phyloP scores from a whole-genome alignment of 2,329 filamentous ascomycete species.

The Aspergillus sp. region DNA sequence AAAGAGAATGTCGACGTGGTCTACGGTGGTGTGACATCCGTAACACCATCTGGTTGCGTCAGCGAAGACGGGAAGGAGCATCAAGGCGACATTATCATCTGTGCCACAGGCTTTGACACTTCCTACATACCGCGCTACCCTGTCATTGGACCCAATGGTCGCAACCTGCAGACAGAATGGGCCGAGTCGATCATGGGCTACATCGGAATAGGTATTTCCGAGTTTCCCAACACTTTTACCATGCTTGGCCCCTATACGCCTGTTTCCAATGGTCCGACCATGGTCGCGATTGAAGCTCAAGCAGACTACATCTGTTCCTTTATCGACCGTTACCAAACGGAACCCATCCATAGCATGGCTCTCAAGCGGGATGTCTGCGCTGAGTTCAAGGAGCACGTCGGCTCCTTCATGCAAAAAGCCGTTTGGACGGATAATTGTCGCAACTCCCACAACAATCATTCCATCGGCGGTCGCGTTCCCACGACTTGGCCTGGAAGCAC shows the following conservation, averaged over 20 bases:
- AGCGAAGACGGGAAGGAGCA: slow-evolving; percentile 21
- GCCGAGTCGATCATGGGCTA: slow-evolving; percentile 45
- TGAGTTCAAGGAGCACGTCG: slow-evolving; percentile 34
- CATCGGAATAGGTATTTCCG: slow-evolving; percentile 47
- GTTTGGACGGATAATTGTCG: slow-evolving; percentile 39
- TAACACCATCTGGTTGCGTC: slow-evolving; percentile 6
- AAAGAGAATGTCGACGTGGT: neutral
- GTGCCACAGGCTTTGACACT: slow-evolving; percentile 26
- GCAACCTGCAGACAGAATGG: slow-evolving; percentile 50
- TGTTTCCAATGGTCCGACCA: slow-evolving; percentile 42
- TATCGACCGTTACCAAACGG: slow-evolving; percentile 32
- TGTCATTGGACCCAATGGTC: slow-evolving; percentile 39
- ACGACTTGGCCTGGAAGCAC: slow-evolving; percentile 27
- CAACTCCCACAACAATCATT: slow-evolving; percentile 38
- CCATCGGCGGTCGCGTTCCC: slow-evolving; percentile 22
- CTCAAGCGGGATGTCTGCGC: slow-evolving; percentile 39
- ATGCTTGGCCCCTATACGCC: slow-evolving; percentile 38
- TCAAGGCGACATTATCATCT: slow-evolving; percentile 20
- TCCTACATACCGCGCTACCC: slow-evolving; percentile 48
- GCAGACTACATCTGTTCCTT: slow-evolving; percentile 49
- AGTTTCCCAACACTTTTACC: slow-evolving; percentile 51
- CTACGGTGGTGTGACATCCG: neutral
- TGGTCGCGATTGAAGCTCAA: slow-evolving; percentile 41
- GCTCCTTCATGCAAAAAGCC: slow-evolving; percentile 36
- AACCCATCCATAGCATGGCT: slow-evolving; percentile 37